Evolutionary conservation across 1,284 basidiomycete species (phyloP).

Genomic region (Somion occarium): DNA sequence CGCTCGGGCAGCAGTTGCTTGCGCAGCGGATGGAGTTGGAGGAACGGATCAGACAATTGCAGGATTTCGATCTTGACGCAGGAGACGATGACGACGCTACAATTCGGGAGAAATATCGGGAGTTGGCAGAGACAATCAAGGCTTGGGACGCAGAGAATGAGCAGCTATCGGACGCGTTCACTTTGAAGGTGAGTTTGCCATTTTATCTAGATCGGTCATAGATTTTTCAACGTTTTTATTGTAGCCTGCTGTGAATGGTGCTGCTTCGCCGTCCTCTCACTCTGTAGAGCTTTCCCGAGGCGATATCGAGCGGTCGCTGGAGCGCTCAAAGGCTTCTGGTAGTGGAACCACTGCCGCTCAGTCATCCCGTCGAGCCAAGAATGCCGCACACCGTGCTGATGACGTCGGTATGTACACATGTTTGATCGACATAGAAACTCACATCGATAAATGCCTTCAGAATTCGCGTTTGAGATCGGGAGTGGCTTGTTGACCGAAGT

Average conservation of each 20-base stretch:
- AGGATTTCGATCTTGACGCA: conserved; percentile 57
- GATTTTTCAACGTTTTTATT: conserved; percentile 1
- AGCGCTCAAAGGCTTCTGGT: conserved; percentile 35
- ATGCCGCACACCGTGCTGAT: conserved; percentile 78
- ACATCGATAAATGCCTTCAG: too few species aligned
- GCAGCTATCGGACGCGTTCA: conserved; percentile 69
- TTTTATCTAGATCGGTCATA: not conserved
- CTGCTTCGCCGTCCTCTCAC: conserved; percentile 30
- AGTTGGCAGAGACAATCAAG: conserved; percentile 74
- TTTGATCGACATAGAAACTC: too few species aligned
- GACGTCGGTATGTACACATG: conserved; percentile 66
- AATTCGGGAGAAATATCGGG: conserved; percentile 66
- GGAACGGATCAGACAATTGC: conserved; percentile 76
- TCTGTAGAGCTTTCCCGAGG: conserved; percentile 36
- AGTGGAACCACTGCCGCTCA: conserved; percentile 65
- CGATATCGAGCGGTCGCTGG: conserved; percentile 36
- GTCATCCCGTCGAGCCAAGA: conserved; percentile 74
- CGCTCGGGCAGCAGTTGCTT: conserved; percentile 87
- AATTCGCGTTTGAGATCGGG: conserved; percentile 95
- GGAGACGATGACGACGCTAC: conserved; percentile 50
- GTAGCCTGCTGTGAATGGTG: conserved; percentile 28
- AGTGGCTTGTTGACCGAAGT: conserved; percentile 88
- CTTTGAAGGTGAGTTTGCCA: conserved; percentile 50
- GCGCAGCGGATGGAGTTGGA: conserved; percentile 90
- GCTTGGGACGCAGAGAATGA: conserved; percentile 84